These are phyloP conservation scores for Phlebiopsis gigantea DNA, from an alignment of 768 basidiomycete genomes.

Conservation along the genomic window DNA sequence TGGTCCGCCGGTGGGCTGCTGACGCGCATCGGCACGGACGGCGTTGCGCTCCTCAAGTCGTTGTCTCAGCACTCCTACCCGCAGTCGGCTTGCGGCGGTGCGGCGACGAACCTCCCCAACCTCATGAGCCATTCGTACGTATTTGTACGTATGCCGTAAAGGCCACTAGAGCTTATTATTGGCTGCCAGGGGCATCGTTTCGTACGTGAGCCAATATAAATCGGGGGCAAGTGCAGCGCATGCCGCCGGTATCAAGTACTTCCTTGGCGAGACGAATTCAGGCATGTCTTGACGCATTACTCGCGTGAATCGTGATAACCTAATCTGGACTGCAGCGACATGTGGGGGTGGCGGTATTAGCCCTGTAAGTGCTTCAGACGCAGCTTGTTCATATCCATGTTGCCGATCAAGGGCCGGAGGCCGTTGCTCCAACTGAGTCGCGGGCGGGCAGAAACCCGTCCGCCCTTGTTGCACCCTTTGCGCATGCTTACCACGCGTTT, in stretches of 20 bases:
- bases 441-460: too few relatives aligned
- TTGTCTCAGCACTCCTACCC: constrained; percentile 34
- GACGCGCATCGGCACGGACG: constrained; percentile 24
- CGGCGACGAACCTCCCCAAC: constrained; percentile 28
- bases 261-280: constrained; percentile 38
- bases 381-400: too few relatives aligned
- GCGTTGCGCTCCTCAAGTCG: constrained; percentile 24
- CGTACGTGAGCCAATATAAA: constrained; percentile 28
- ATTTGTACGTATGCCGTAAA: not conserved
- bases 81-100: constrained; percentile 32
- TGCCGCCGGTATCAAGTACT: constrained; percentile 28
- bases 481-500: not conserved
- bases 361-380: constrained; percentile 19
- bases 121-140: constrained; percentile 34
- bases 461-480: too few relatives aligned
- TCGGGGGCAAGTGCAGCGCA: constrained; percentile 30
- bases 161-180: not conserved
- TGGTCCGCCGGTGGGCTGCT: constrained; percentile 29
- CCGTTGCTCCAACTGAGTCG: too few relatives aligned
- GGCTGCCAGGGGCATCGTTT: constrained; percentile 28
- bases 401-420: too few relatives aligned
- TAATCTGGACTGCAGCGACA: constrained; percentile 24
- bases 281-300: constrained; percentile 17
- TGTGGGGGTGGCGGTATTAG: constrained; percentile 38
- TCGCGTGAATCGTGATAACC: not conserved